phyloP scores from a whole-genome alignment of 352 stramenopile genomes.

The Phytophthora crassamura region DNA sequence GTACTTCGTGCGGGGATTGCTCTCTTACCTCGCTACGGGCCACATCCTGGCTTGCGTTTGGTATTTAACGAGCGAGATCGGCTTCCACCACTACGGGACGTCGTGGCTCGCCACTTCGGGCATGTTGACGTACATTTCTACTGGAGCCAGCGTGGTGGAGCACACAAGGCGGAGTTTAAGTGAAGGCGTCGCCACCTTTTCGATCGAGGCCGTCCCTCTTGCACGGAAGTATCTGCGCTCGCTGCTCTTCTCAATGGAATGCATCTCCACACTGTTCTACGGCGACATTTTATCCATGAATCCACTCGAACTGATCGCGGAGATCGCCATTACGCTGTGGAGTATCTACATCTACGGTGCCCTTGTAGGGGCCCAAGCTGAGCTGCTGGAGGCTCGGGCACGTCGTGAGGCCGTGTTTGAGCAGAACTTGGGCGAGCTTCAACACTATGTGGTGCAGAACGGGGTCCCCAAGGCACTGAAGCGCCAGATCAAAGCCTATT shows the following conservation, averaged over 20 bases:
- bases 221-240: conserved; percentile 69
- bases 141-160: conserved; percentile 6
- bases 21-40: conserved; percentile 56
- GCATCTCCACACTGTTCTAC: conserved; percentile 79
- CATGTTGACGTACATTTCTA: conserved; percentile 51
- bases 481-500: conserved; percentile 78
- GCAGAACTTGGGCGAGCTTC: conserved; percentile 64
- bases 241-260: conserved; percentile 68
- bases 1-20: conserved; percentile 51
- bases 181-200: conserved; percentile 6
- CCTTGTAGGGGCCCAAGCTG: conserved; percentile 62
- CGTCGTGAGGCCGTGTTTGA: conserved; percentile 61
- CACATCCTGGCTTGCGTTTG: conserved; percentile 73
- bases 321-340: conserved; percentile 62
- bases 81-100: conserved; percentile 43
- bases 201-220: conserved; percentile 40
- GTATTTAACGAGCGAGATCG: conserved; percentile 54
- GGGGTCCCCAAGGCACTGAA: conserved; percentile 67
- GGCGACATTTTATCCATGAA: conserved; percentile 78
- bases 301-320: conserved; percentile 55
- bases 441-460: conserved; percentile 78
- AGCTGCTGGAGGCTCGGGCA: conserved; percentile 55
- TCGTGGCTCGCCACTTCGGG: conserved; percentile 55
- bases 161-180: conserved; percentile 14
- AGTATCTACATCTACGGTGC: conserved; percentile 81